Evolutionary conservation across 2,329 filamentous ascomycete genomes (phyloP).

Genomic region (Cercospora beticola): DNA sequence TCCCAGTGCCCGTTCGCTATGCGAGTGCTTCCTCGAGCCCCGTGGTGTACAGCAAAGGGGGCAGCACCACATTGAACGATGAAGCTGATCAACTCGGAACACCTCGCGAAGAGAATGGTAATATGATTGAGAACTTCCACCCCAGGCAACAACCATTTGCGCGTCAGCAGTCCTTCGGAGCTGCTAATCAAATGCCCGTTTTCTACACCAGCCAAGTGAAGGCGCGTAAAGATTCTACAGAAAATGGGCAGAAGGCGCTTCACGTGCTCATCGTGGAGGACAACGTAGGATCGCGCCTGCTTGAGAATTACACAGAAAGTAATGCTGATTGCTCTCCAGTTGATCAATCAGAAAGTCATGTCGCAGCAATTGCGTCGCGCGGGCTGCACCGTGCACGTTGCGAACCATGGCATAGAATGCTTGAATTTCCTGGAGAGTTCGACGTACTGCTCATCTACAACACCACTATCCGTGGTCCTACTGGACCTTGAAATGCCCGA

Average conservation of each 20-base stretch:
- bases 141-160: constrained; percentile 10
- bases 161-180: constrained; percentile 6
- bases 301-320: not conserved
- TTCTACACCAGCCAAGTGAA: not conserved
- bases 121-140: constrained; percentile 18
- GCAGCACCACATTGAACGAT: constrained; percentile 24
- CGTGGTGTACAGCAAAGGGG: constrained; percentile 27
- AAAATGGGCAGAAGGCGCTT: constrained; percentile 21
- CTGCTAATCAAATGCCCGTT: not conserved
- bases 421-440: constrained; percentile 32
- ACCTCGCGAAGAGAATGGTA: constrained; percentile 11
- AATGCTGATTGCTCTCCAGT: not conserved
- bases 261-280: constrained; percentile 38
- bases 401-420: constrained; percentile 39
- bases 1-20: constrained; percentile 14
- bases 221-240: not conserved
- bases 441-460: constrained; percentile 26
- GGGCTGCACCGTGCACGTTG: constrained; percentile 35
- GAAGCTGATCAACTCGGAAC: not conserved
- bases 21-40: constrained; percentile 31
- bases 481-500: constrained; percentile 40
- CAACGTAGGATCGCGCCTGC: constrained; percentile 24
- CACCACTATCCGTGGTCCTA: constrained; percentile 33
- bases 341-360: constrained; percentile 38
- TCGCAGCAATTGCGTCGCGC: constrained; percentile 30